Conservation (phyloP, 257 asterid genomes). For the Solanum neorickii region DNA sequence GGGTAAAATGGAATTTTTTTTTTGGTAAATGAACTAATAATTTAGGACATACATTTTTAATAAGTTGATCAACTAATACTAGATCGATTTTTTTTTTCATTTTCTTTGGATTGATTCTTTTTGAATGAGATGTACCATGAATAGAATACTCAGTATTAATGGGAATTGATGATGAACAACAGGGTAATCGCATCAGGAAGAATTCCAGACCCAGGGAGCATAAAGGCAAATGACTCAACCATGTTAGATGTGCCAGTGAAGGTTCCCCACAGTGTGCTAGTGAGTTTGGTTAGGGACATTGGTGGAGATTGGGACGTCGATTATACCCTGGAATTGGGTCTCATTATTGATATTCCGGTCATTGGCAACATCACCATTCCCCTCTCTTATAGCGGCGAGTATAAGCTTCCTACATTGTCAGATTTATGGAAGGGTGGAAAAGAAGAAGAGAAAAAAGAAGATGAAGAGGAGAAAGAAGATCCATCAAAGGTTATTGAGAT, state of each 20-base stretch:
- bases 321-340: slow-evolving; percentile 35
- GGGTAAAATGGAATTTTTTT: not conserved
- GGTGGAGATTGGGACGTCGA: slow-evolving; percentile 77
- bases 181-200: slow-evolving; percentile 62
- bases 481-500: not conserved
- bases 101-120: not conserved
- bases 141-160: not conserved
- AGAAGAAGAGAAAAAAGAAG: not conserved
- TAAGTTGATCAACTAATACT: not conserved
- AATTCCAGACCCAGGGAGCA: slow-evolving; percentile 74
- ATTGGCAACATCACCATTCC: slow-evolving; percentile 62
- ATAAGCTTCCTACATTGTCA: slow-evolving; percentile 59
- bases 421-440: slow-evolving; percentile 22
- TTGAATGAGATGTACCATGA: not conserved
- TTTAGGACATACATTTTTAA: not conserved
- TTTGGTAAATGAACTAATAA: too few species aligned
- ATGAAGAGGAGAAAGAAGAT: not conserved
- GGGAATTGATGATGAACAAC: not conserved
- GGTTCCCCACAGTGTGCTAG: slow-evolving; percentile 53
- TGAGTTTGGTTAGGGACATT: slow-evolving; percentile 56
- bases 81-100: not conserved
- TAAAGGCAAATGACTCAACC: slow-evolving; percentile 52
- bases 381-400: slow-evolving; percentile 44
- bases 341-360: slow-evolving; percentile 61
- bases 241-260: slow-evolving; percentile 34